Evolutionary conservation across 2,329 filamentous ascomycete species (phyloP), one percentile per base, ranked within the genome.

Genomic region (Curvularia sp.): DNA sequence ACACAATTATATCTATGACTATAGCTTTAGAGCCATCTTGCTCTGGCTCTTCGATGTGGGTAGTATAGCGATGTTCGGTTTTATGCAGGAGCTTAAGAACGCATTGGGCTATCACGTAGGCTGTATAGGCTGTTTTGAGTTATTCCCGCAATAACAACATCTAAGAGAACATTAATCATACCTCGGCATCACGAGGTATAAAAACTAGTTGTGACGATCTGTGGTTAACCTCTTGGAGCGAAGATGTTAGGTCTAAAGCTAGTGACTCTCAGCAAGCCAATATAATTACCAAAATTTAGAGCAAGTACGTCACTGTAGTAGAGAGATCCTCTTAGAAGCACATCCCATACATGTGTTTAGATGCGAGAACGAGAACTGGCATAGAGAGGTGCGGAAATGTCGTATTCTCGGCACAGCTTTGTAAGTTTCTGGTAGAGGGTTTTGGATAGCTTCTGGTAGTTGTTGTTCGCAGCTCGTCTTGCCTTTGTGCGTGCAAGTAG

Each of bases 241-340:
- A n/a, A n/a, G n/a, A n/a, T n/a, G n/a, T n/a, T n/a, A 42, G 21
- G 47, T 38, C 47, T 28, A 27, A 38, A 39, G 32, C 21, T 21
- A 49, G 34, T 49, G 18, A 41, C 34, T 38, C 47, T 49, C 21
- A 43, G n/a, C 19, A 53, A 53, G 49, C 39, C 12, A 45, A 53
- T 43, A 46, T 19, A 53, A 36, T 39, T 53, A 45, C 8, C 23
- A 53, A 45, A 45, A 15, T n/a, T 46, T 23, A 45, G 32, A 53
- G 49, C 27, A 46, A 18, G 18, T 46, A 46, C 42, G 39, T 46
- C 28, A 34, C 28, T 49, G n/a, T 32, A 49, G 18, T 15, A 49
- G 28, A 42, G 34, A 43, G 19, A 15, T 43, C 13, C 25, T 27
- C 42, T 27, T 46, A 13, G 25, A 46, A 46, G 23, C 13, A 28